Evolutionary conservation across 2,329 filamentous ascomycete genomes (phyloP).

Genomic region (Pezicula neosporulosa): DNA sequence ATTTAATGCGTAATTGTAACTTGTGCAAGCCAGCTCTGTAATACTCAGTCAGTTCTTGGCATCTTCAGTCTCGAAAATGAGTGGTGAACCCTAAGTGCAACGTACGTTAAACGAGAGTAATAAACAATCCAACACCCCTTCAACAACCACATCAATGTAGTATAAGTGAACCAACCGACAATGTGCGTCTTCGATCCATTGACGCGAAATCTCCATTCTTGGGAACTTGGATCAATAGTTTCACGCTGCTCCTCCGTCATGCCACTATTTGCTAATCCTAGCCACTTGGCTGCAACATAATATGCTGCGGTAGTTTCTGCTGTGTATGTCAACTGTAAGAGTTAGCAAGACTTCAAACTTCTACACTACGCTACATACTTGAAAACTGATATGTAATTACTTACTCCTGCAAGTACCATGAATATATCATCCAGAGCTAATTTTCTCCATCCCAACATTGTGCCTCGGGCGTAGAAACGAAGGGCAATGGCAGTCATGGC

Average conservation of each 20-base stretch:
- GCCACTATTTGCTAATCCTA: constrained; percentile 51
- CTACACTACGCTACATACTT: neutral
- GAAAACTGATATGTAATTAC: constrained; percentile 12
- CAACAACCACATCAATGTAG: constrained; percentile 46
- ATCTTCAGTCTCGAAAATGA: neutral
- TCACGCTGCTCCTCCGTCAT: constrained; percentile 49
- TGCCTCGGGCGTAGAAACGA: constrained; percentile 37
- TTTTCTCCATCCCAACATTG: constrained; percentile 41
- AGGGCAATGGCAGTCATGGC: neutral
- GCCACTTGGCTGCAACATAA: constrained; percentile 41
- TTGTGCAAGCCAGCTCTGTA: constrained; percentile 24
- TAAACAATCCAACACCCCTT: constrained; percentile 53
- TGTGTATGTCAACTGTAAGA: constrained; percentile 43
- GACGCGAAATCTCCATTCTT: constrained; percentile 45
- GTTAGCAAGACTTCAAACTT: neutral
- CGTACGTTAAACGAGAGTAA: constrained; percentile 47
- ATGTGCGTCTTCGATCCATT: constrained; percentile 50
- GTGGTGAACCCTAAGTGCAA: neutral
- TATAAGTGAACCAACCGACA: constrained; percentile 50
- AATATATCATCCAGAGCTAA: constrained; percentile 56
- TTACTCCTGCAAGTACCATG: constrained; percentile 48
- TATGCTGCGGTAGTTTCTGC: constrained; percentile 46
- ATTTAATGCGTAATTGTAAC: constrained; percentile 41
- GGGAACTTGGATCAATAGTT: constrained; percentile 36
- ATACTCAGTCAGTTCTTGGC: neutral